Conservation (phyloP, 495 filamentous ascomycete species). For the Annulohypoxylon bovei region DNA sequence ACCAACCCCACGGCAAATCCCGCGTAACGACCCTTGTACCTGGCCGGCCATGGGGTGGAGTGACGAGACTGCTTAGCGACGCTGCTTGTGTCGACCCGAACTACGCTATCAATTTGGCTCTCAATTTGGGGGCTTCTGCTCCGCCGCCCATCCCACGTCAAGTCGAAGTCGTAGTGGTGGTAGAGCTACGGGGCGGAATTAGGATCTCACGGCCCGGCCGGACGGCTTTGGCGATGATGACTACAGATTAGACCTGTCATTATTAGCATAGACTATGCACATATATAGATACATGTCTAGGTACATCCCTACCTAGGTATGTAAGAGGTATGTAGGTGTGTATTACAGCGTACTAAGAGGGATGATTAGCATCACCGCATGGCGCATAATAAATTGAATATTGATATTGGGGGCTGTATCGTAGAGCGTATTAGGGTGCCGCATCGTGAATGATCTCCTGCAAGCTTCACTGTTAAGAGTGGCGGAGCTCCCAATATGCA, state of each 20-base stretch:
- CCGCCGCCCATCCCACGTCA: conserved; percentile 30
- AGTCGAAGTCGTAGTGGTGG: neutral
- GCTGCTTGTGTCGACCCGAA: conserved; percentile 28
- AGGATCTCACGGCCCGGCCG: conserved; percentile 7
- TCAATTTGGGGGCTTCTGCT: conserved; percentile 29
- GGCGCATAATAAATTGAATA: conserved; percentile 24
- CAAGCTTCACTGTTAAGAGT: conserved; percentile 21
- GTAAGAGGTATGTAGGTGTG: neutral
- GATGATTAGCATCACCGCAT: conserved; percentile 7
- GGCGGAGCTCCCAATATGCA: conserved; percentile 36
- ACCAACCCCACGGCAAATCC: conserved; percentile 32
- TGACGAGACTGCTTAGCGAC: conserved; percentile 19
- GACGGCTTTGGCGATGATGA: conserved; percentile 2
- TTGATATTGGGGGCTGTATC: conserved; percentile 12
- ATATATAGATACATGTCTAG: neutral
- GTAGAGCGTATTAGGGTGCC: conserved; percentile 7
- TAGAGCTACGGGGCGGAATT: conserved; percentile 1
- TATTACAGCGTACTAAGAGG: neutral
- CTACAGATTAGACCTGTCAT: neutral
- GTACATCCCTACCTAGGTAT: neutral
- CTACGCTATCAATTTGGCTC: conserved; percentile 2
- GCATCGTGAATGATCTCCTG: conserved; percentile 32
- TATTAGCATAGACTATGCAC: neutral
- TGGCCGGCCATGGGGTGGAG: conserved; percentile 5
- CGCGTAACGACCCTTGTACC: conserved; percentile 25